A percentile compares a stretch with the other conserved stretches of the same genome.
Evolutionary conservation across 225 moss, liverwort and hornwort genomes (phyloP).

Genomic region (Ulota crispa): DNA sequence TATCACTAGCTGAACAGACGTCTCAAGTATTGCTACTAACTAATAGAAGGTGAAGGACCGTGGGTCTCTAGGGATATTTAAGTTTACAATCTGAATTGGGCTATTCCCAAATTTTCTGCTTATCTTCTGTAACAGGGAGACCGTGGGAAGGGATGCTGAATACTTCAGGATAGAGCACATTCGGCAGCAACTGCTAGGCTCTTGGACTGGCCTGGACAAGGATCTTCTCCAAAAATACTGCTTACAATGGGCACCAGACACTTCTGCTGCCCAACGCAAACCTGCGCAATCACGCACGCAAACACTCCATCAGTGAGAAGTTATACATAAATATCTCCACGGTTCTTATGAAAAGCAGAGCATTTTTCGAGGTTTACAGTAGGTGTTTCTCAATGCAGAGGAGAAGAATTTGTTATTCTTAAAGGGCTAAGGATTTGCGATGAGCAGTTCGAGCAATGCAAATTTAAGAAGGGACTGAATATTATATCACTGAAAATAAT

Average conservation of each 20-base stretch:
- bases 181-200: slow-evolving; percentile 67
- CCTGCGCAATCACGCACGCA: slow-evolving; percentile 35
- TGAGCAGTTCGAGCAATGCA: not conserved
- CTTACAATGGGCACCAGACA: slow-evolving; percentile 58
- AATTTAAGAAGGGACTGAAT: not conserved
- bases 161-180: slow-evolving; percentile 24
- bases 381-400: not conserved
- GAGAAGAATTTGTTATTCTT: not conserved
- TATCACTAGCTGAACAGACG: not conserved
- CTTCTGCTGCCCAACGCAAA: slow-evolving; percentile 64
- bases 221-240: slow-evolving; percentile 59
- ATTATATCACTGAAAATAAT: not conserved
- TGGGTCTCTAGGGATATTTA: not conserved
- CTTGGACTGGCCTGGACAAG: slow-evolving; percentile 61
- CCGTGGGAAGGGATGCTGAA: not conserved
- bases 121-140: not conserved
- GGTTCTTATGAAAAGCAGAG: not conserved
- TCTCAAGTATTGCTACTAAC: not conserved
- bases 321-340: not conserved
- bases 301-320: not conserved
- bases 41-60: not conserved
- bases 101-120: not conserved
- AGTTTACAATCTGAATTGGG: not conserved
- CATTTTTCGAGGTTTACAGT: not conserved
- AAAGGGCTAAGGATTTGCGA: not conserved